A percentile compares a stretch with the other conserved stretches of the same genome.
Conservation (phyloP, 148 eudicot species). For the Silene latifolia region DNA sequence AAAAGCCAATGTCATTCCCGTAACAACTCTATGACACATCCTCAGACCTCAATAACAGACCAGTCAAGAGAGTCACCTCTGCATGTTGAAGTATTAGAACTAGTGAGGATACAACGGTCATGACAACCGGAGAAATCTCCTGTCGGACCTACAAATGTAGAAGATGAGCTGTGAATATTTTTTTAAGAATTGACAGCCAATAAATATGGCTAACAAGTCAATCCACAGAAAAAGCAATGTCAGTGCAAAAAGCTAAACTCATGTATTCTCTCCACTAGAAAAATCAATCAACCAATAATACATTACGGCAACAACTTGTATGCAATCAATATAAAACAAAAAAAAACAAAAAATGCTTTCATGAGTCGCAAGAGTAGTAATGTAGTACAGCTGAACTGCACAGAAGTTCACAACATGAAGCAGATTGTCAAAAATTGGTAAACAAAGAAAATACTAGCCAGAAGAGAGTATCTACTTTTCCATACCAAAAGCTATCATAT, state of each 20-base stretch:
- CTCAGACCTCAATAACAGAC: constrained; percentile 3
- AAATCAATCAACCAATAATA: not conserved
- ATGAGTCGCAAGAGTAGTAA: not conserved
- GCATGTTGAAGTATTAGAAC: constrained; percentile 90
- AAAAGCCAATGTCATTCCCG: constrained; percentile 14
- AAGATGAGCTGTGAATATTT: not conserved
- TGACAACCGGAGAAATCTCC: constrained; percentile 74
- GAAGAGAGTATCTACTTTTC: not conserved
- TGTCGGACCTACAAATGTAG: constrained; percentile 62
- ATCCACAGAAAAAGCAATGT: not conserved
- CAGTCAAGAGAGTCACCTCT: constrained; percentile 48
- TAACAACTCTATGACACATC: constrained; percentile 8
- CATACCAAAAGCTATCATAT: not conserved
- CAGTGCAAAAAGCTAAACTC: not conserved
- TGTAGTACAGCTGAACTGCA: too few species aligned
- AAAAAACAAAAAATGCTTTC: not conserved
- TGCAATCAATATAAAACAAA: not conserved
- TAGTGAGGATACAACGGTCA: constrained; percentile 73
- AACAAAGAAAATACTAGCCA: not conserved
- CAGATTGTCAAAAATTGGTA: not conserved
- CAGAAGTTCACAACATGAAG: not conserved
- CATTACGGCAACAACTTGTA: not conserved
- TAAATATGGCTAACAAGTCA: not conserved
- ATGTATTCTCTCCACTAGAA: not conserved
- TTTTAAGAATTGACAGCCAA: not conserved